Conservation (phyloP, 208 protist genomes). For the Porcisia hertigi region DNA sequence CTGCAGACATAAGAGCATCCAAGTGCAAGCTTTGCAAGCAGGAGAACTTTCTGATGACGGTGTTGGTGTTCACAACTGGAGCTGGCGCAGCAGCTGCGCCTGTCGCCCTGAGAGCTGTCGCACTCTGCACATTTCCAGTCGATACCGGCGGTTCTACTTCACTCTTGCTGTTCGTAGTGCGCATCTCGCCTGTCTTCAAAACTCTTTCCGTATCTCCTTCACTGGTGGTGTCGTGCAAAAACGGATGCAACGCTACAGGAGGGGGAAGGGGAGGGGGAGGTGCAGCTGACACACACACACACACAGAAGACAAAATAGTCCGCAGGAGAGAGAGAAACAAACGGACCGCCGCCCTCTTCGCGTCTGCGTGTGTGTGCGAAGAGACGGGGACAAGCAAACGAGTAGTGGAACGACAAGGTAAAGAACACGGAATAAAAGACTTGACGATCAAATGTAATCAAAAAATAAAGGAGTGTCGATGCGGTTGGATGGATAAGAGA, state of each 20-base stretch:
- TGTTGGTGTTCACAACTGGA: constrained; percentile 28
- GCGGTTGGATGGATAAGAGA: not conserved
- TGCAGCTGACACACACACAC: not conserved
- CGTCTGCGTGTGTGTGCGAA: not conserved
- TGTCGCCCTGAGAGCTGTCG: constrained; percentile 5
- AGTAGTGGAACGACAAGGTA: not conserved
- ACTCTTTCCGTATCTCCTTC: not conserved
- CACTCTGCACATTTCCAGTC: constrained; percentile 4
- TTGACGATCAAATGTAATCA: not conserved
- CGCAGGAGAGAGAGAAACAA: not conserved
- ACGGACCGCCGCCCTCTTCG: too few relatives aligned
- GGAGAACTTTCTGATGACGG: constrained; percentile 44
- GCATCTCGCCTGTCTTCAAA: not conserved
- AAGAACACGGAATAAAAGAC: not conserved
- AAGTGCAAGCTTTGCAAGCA: constrained; percentile 60
- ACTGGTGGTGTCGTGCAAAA: not conserved
- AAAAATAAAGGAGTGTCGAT: not conserved
- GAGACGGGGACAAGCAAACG: not conserved
- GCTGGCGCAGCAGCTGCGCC: not conserved
- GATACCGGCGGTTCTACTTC: not conserved
- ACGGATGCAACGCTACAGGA: not conserved
- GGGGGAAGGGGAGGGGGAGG: not conserved
- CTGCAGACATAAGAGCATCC: constrained; percentile 63
- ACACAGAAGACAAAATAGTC: not conserved
- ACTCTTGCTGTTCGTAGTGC: constrained; percentile 1